phyloP scores from a whole-genome alignment of 805 yeast species.

The Jamesozyma gamospora region DNA sequence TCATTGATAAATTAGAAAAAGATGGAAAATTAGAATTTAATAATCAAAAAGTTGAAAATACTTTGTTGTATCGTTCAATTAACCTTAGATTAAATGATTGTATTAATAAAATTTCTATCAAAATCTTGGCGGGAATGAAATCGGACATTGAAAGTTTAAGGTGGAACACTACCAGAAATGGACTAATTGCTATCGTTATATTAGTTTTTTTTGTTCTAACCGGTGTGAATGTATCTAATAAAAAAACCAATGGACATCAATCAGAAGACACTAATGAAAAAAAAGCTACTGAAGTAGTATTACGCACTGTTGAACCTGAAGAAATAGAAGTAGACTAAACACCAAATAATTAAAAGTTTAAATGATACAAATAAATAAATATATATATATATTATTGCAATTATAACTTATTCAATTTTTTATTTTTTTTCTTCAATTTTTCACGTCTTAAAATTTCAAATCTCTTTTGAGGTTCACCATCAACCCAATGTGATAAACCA shows the following conservation, averaged over 20 bases:
- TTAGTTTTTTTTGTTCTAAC: constrained; percentile 55
- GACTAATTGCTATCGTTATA: constrained; percentile 62
- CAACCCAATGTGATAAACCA: constrained; percentile 62
- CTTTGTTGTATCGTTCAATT: constrained; percentile 58
- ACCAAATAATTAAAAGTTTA: too few species aligned
- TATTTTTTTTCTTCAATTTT: constrained; percentile 43
- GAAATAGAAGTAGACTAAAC: background rate
- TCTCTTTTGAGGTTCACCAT: constrained; percentile 63
- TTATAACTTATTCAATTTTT: background rate
- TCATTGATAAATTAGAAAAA: constrained; percentile 51
- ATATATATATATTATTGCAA: background rate
- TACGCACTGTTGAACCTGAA: background rate
- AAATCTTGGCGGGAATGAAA: constrained; percentile 68
- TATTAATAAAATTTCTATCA: constrained; percentile 74
- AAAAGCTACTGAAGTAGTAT: background rate
- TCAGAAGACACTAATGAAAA: background rate
- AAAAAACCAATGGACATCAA: constrained; percentile 6
- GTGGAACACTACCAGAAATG: constrained; percentile 90
- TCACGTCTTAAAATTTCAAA: constrained; percentile 42
- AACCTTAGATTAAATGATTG: constrained; percentile 70
- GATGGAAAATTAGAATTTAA: constrained; percentile 76
- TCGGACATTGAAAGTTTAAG: constrained; percentile 81
- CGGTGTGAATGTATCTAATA: constrained; percentile 36
- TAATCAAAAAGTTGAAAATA: constrained; percentile 79
- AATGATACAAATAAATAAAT: background rate